Evolutionary conservation across 768 basidiomycete genomes (phyloP), one percentile per base, ranked within the genome.

Genomic region (Austroboletus festivus): DNA sequence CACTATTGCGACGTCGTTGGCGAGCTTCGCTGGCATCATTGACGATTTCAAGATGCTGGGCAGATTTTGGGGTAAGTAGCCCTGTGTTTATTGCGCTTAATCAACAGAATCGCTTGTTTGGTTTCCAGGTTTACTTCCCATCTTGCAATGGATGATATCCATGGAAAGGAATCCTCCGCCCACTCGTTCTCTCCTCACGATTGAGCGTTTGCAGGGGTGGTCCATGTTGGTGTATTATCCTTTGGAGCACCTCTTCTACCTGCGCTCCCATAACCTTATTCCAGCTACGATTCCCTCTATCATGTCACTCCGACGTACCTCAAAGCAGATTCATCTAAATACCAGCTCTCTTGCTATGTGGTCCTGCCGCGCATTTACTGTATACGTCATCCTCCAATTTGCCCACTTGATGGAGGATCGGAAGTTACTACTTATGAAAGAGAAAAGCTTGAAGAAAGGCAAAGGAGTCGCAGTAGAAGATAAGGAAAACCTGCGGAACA

Each of bases 301-400:
- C 15, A 46, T 65, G 12, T 71, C 76, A 15, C 47, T 78, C 44
- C 68, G 74, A 11, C 68, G 70, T 38, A 59, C 69, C 42, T 68
- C 69, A 24, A 76, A 73, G 52, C 66, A 61, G 21, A 67, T 81
- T 40, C 60, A 56, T 6, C 61, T 88, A 35, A 69, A 83, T 47
- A 52, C 76, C 8, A 68, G 71, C 28, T 65, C 62, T 22, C 63
- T 92, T 33, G 73, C 76, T 3, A 56, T 84, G 44, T 89, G 85
- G 86, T 90, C 89, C 13, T 80, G 77, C 46, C 82, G 91, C 19
- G 86, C 83, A 63, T 94, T 90, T 92, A 85, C 83, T 2, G 64
- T 79, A 20, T 93, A 93, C 58, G 75, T 90, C 35, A 53, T 85
- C 24, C 79, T 94, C 40, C 90, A 89, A 47, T 82, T 91, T 53